Evolutionary conservation across 1,284 basidiomycete species (phyloP).

Genomic region (Neotropicomus parvogracilis): DNA sequence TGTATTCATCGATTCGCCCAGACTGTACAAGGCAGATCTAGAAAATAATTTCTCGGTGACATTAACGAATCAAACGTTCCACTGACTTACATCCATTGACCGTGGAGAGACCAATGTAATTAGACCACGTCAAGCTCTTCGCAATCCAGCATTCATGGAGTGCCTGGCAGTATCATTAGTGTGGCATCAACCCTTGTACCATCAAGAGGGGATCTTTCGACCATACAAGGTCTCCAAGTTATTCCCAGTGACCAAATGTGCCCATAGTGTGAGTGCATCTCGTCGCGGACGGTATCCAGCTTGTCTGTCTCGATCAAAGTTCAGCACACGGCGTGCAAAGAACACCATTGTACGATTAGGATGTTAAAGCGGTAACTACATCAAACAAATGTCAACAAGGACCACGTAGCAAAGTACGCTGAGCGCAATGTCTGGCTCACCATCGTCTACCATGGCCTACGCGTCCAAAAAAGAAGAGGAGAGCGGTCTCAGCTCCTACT

Average conservation of each 20-base stretch:
- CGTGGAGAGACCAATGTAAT: neutral
- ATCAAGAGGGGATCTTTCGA: too few species aligned
- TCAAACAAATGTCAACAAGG: conserved; percentile 32
- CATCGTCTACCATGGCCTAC: conserved; percentile 63
- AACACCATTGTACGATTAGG: too few species aligned
- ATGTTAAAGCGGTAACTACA: neutral
- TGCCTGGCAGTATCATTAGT: too few species aligned
- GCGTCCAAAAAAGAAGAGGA: conserved; percentile 92
- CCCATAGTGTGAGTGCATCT: too few species aligned
- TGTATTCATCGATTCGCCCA: conserved; percentile 3
- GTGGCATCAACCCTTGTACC: too few species aligned
- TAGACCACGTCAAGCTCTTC: neutral
- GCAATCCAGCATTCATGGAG: neutral
- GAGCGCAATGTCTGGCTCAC: conserved; percentile 14
- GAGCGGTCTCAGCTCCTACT: conserved; percentile 79
- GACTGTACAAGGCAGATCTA: too few species aligned
- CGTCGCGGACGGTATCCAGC: too few species aligned
- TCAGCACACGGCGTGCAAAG: too few species aligned
- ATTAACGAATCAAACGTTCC: neutral
- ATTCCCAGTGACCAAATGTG: too few species aligned
- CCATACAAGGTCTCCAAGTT: too few species aligned
- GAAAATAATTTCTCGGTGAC: neutral
- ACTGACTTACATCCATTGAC: neutral
- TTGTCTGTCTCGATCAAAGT: too few species aligned
- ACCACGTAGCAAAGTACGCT: conserved; percentile 4